Base-by-base conservation (phyloP, 768 basidiomycete genomes). In the Solioccasus polychromus region DNA sequence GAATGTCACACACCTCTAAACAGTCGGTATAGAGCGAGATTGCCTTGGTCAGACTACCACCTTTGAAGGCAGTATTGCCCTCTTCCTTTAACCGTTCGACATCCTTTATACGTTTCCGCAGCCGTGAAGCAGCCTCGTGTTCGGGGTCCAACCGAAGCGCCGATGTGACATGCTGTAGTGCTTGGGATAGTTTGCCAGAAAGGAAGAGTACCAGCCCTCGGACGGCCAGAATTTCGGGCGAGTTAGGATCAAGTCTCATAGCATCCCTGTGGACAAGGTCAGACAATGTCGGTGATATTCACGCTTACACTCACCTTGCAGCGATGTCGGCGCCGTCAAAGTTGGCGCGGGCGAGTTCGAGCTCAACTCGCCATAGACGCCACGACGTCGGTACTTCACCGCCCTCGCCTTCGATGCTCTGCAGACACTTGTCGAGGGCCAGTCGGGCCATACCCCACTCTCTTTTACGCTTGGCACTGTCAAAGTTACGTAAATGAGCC, bases 21-120 rank as follows among this genome's bases (percentile, higher is more conserved):
- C 86, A 81, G 48, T 85, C 84, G 4, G 72, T 71, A 58, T 94
- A 94, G 54, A 77, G 82, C 0, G 73, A 71, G 8, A 82, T 63
- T 0, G 92, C 92, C 18, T 86, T 83, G 23, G 73, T 56, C 26
- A 80, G 66, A 45, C 71, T 72, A 3, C 76, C 75, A 0, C 58
- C 44, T 65, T 92, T 91, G 68, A 93, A 94, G 2, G 79, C 74
- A 1, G 64, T 57, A 52, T 94, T 93, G 0, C 92, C 92, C 51
- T 90, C 90, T 51, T 92, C 91, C 58, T 93, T 93, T 34, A 86
- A 61, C 46, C 80, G 71, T 50, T 94, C 91, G 15, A 94, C 80
- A 26, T 88, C 86, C 54, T 85, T 87, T n/a, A 89, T 75, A 6
- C 88, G 79, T 62, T 82, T 86, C 34, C 91, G 77, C 42, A 92